These are phyloP conservation scores for Metschnikowia orientalis DNA, from an alignment of 805 yeast genomes.

Conservation along the genomic window DNA sequence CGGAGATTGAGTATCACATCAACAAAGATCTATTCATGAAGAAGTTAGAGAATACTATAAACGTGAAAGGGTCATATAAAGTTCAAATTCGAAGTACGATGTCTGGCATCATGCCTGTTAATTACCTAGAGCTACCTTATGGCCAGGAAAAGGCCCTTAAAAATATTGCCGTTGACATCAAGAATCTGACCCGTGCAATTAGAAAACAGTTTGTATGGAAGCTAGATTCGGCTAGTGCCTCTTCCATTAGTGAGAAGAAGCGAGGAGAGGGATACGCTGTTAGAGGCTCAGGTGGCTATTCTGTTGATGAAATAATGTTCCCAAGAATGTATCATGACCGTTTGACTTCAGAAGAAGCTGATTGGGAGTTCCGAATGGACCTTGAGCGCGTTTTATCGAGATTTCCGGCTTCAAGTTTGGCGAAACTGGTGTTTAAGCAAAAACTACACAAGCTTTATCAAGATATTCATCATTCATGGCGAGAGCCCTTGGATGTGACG, in stretches of 20 bases:
- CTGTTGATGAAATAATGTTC: slow-evolving; percentile 25
- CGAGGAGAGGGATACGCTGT: slow-evolving; percentile 31
- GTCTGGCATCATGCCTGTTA: slow-evolving; percentile 31
- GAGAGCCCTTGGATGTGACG: slow-evolving; percentile 10
- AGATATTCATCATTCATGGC: slow-evolving; percentile 11
- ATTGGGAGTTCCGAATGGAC: slow-evolving; percentile 31
- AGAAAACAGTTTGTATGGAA: slow-evolving; percentile 28
- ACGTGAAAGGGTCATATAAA: slow-evolving; percentile 34
- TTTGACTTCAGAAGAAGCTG: slow-evolving; percentile 28
- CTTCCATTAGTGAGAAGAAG: slow-evolving; percentile 1
- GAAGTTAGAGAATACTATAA: slow-evolving; percentile 19
- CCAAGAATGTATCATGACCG: slow-evolving; percentile 26
- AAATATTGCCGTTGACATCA: slow-evolving; percentile 30
- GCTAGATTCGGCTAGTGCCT: slow-evolving; percentile 1
- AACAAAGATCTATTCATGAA: slow-evolving; percentile 25
- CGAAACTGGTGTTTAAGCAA: not conserved
- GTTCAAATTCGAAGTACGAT: slow-evolving; percentile 28
- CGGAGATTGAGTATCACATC: slow-evolving; percentile 31
- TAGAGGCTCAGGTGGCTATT: slow-evolving; percentile 25
- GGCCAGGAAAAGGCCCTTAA: slow-evolving; percentile 18
- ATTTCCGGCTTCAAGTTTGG: slow-evolving; percentile 10
- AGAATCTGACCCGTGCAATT: slow-evolving; percentile 22
- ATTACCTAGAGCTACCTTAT: slow-evolving; percentile 26
- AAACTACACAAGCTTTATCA: not conserved
- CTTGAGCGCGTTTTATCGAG: slow-evolving; percentile 7